A percentile compares a stretch with the other conserved stretches of the same genome.
Evolutionary conservation across 176 grass and related monocot species (phyloP).

Genomic region (barley (Hordeum vulgare)): DNA sequence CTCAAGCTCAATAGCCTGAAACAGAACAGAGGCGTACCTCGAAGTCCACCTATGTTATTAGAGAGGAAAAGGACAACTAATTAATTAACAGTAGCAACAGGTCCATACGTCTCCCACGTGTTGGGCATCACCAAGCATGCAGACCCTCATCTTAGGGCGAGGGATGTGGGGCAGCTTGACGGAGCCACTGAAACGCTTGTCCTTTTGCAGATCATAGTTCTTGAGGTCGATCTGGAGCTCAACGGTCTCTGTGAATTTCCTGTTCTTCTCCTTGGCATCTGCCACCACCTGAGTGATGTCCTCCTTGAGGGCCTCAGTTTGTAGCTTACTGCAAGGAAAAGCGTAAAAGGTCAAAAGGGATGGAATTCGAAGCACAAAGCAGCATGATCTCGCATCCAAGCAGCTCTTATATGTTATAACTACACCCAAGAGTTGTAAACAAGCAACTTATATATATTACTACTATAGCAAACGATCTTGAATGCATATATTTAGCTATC

Average conservation of each 20-base stretch:
- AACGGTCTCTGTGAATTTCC: slow-evolving; percentile 43
- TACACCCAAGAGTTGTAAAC: background rate
- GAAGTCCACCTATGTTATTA: no score
- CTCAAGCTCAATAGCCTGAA: slow-evolving; percentile 81
- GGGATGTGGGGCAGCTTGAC: no score
- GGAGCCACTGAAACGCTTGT: slow-evolving; percentile 62
- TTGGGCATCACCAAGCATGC: no score
- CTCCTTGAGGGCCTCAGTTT: slow-evolving; percentile 40
- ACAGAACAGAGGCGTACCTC: no score
- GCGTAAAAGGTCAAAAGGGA: background rate
- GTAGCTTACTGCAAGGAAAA: slow-evolving; percentile 39
- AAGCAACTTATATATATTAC: background rate
- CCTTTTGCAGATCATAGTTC: slow-evolving; percentile 62
- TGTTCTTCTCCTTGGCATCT: slow-evolving; percentile 44
- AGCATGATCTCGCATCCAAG: background rate
- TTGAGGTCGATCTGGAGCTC: slow-evolving; percentile 62
- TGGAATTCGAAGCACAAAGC: background rate
- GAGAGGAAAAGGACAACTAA: no score
- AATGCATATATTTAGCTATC: no score
- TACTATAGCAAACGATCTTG: background rate
- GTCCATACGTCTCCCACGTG: no score
- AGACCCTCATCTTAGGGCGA: no score
- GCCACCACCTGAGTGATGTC: slow-evolving; percentile 36
- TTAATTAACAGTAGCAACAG: no score
- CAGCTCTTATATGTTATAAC: background rate